These are phyloP conservation scores for Kurtzmaniella quercitrusa DNA, from an alignment of 1,139 yeast genomes.

Conservation along the genomic window DNA sequence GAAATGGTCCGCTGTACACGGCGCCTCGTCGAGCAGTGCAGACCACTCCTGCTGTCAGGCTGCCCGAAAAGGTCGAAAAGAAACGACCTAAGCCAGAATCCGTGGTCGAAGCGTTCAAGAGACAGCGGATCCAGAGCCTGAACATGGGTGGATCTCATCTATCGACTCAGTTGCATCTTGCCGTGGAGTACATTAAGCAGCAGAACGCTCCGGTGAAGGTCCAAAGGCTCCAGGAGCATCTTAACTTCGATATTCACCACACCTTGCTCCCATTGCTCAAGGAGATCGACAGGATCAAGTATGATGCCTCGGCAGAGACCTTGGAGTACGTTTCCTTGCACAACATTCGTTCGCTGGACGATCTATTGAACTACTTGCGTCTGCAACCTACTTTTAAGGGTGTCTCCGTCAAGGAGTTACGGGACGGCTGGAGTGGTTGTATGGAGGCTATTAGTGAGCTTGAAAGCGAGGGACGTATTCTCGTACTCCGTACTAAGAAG, in stretches of 20 bases:
- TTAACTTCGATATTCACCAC: conserved; percentile 44
- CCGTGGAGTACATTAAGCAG: conserved; percentile 77
- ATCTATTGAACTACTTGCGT: conserved; percentile 67
- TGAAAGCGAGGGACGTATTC: conserved; percentile 69
- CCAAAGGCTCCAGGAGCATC: conserved; percentile 54
- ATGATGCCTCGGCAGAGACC: conserved; percentile 54
- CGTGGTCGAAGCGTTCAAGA: conserved; percentile 32
- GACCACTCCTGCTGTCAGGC: conserved; percentile 7
- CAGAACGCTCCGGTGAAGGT: conserved; percentile 68
- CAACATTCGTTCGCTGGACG: conserved; percentile 79
- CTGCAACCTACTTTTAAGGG: conserved; percentile 88
- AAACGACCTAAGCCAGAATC: conserved; percentile 16
- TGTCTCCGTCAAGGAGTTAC: conserved; percentile 78
- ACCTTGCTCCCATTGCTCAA: conserved; percentile 64
- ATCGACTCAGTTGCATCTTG: conserved; percentile 77
- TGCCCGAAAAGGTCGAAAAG: conserved; percentile 10
- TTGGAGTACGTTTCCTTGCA: conserved; percentile 85
- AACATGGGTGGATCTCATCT: conserved; percentile 54
- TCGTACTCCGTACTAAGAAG: conserved; percentile 85
- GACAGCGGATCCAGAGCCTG: conserved; percentile 26
- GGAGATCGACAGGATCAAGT: conserved; percentile 72
- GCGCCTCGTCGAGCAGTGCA: conserved; percentile 27
- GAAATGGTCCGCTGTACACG: conserved; percentile 43
- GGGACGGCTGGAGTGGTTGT: conserved; percentile 98
- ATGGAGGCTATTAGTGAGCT: conserved; percentile 69